phyloP scores from a whole-genome alignment of 257 asterid genomes.

The Echium plantagineum region DNA sequence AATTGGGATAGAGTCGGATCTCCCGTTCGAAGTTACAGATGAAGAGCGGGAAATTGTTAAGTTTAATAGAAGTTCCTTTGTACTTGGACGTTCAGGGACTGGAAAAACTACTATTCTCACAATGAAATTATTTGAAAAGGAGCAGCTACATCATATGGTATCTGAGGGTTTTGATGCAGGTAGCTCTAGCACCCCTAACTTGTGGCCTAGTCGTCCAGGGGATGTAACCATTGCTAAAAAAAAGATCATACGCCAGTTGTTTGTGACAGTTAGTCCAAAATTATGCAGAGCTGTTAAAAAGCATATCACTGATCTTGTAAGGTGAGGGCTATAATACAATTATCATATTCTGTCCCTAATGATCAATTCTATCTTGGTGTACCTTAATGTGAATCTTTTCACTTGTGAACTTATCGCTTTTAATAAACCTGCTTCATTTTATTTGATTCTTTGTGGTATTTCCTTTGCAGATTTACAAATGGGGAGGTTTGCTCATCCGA shows the following conservation, averaged over 20 bases:
- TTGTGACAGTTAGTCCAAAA: constrained; percentile 62
- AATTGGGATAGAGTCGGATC: constrained; percentile 34
- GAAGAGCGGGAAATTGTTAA: constrained; percentile 46
- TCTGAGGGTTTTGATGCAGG: constrained; percentile 15
- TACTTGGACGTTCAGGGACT: constrained; percentile 66
- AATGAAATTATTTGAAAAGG: constrained; percentile 38
- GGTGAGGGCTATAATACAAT: constrained; percentile 18
- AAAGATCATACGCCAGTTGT: constrained; percentile 37
- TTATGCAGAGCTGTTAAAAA: constrained; percentile 62
- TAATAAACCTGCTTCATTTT: too few relatives aligned
- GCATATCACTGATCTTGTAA: constrained; percentile 41
- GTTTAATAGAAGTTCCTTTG: constrained; percentile 41
- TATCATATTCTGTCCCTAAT: background rate
- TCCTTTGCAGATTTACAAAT: constrained; percentile 29
- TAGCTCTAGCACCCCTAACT: background rate
- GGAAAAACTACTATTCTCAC: constrained; percentile 63
- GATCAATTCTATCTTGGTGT: background rate
- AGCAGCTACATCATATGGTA: constrained; percentile 35
- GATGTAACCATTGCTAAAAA: constrained; percentile 4
- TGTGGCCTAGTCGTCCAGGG: constrained; percentile 1
- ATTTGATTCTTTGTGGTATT: background rate
- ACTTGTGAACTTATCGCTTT: too few relatives aligned
- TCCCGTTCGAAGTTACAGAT: constrained; percentile 65
- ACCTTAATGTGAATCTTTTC: too few relatives aligned
- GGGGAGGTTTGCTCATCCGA: constrained; percentile 15